Percentiles rank a stretch among this genome's conserved stretches.
Evolutionary conservation across 495 filamentous ascomycete genomes (phyloP).

Genomic region (Pyronema omphalodes): DNA sequence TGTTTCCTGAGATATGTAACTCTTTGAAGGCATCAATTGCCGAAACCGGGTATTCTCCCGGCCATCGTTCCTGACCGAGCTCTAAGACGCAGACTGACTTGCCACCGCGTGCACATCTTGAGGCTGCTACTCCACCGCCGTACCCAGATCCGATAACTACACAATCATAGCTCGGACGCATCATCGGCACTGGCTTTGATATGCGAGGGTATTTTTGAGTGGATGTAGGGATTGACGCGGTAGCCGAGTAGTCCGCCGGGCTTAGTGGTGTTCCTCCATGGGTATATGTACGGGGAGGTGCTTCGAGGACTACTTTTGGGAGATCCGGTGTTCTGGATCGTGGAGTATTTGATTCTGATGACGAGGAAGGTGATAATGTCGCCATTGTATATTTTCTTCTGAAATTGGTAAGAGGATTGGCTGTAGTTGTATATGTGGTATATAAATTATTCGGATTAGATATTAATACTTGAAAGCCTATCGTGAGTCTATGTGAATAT

Average conservation of each 20-base stretch:
- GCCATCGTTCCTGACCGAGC: slow-evolving; percentile 43
- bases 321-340: background rate
- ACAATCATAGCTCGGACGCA: slow-evolving; percentile 41
- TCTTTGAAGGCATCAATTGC: slow-evolving; percentile 30
- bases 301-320: background rate
- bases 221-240: background rate
- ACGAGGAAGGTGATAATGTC: too few species aligned
- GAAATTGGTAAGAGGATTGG: too few species aligned
- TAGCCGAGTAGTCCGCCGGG: background rate
- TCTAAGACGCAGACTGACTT: slow-evolving; percentile 45
- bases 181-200: slow-evolving; percentile 36
- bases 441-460: too few species aligned
- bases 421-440: too few species aligned
- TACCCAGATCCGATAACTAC: slow-evolving; percentile 52
- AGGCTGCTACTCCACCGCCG: slow-evolving; percentile 47
- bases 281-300: background rate
- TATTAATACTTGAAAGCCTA: too few species aligned
- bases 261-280: background rate
- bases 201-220: slow-evolving; percentile 31
- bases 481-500: too few species aligned
- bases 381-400: too few species aligned
- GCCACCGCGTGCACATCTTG: slow-evolving; percentile 43
- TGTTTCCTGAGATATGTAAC: slow-evolving; percentile 39
- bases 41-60: slow-evolving; percentile 41
- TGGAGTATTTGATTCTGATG: background rate